These are phyloP conservation scores for Oldenlandia corymbosa DNA, from an alignment of 257 asterid species.

Conservation along the genomic window DNA sequence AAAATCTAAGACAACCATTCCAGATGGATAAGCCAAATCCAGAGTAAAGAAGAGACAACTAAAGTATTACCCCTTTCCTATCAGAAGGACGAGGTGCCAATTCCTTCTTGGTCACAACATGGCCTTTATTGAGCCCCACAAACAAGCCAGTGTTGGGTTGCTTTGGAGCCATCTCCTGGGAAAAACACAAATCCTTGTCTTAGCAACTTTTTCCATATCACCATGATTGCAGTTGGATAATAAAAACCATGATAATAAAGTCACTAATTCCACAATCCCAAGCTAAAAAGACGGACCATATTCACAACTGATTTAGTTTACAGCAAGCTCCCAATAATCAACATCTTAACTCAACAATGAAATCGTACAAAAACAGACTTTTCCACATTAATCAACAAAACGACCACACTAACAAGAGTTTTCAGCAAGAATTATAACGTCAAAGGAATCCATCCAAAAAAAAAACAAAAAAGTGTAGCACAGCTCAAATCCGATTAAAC, in stretches of 20 bases:
- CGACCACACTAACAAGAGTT: background rate
- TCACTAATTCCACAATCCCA: background rate
- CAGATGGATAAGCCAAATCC: background rate
- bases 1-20: no score
- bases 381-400: no score
- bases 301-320: background rate
- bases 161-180: slow-evolving; percentile 43
- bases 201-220: background rate
- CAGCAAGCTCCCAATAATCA: background rate
- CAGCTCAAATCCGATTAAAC: background rate
- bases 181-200: background rate
- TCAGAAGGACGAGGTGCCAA: slow-evolving; percentile 52
- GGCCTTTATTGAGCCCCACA: slow-evolving; percentile 58
- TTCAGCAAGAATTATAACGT: no score
- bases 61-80: slow-evolving; percentile 40
- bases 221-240: background rate
- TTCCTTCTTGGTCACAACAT: slow-evolving; percentile 47
- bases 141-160: slow-evolving; percentile 46
- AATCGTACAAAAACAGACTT: no score
- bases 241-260: background rate
- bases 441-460: background rate
- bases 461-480: background rate
- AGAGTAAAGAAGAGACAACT: background rate
- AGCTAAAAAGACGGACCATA: no score
- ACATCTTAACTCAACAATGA: background rate